phyloP scores from a whole-genome alignment of 2,329 filamentous ascomycete species.

The Stachybotrys echinatus region DNA sequence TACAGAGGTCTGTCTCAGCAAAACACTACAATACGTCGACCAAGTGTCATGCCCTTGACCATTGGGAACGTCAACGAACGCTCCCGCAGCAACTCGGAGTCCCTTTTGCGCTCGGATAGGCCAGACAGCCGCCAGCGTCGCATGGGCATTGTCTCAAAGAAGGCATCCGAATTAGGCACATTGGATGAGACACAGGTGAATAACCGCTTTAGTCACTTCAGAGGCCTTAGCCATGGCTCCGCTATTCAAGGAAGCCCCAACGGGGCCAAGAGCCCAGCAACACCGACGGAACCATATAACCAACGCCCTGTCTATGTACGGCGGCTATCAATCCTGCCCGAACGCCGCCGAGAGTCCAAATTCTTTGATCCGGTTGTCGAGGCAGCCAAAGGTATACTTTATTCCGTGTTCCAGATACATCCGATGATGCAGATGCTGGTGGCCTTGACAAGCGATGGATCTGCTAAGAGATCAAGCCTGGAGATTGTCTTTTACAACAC shows the following conservation, averaged over 20 bases:
- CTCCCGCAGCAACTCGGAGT: slow-evolving; percentile 60
- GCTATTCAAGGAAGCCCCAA: slow-evolving; percentile 54
- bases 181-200: slow-evolving; percentile 58
- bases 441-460: slow-evolving; percentile 54
- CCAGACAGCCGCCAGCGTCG: slow-evolving; percentile 52
- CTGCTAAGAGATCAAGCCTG: slow-evolving; percentile 56
- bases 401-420: slow-evolving; percentile 63
- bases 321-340: slow-evolving; percentile 57
- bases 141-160: slow-evolving; percentile 60
- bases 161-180: slow-evolving; percentile 54
- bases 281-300: slow-evolving; percentile 51
- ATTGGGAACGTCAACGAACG: slow-evolving; percentile 67
- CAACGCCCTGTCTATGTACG: slow-evolving; percentile 59
- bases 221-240: slow-evolving; percentile 63
- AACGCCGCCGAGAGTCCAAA: slow-evolving; percentile 57
- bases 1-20: slow-evolving; percentile 70
- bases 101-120: slow-evolving; percentile 46
- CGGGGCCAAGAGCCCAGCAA: slow-evolving; percentile 47
- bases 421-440: slow-evolving; percentile 63
- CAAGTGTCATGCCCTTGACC: slow-evolving; percentile 65
- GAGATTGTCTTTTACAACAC: slow-evolving; percentile 66
- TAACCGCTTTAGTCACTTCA: slow-evolving; percentile 62
- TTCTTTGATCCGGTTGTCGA: slow-evolving; percentile 57
- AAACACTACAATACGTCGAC: slow-evolving; percentile 58
- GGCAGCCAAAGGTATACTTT: slow-evolving; percentile 60